Base-by-base conservation (phyloP, 192 early-diverging fungal genomes). In the Backusella macrospora region DNA sequence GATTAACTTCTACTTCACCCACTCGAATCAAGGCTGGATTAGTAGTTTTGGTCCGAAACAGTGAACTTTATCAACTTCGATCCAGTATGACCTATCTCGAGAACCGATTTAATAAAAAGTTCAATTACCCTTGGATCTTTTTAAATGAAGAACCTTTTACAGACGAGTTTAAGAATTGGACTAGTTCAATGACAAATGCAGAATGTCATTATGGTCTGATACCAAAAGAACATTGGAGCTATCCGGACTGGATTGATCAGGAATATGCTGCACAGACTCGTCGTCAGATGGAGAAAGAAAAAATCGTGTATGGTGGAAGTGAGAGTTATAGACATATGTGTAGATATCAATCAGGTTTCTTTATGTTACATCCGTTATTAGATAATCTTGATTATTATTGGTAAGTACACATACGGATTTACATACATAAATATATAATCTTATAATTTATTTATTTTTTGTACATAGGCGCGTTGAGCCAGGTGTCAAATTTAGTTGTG, bases 381-480 rank as follows among this genome's bases (percentile, higher is more conserved):
- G 70, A 85, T 18, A 77, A 88, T 23, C 86, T 88, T 18, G 92
- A 95, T 77, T 96, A 91, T 80, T 96, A 95, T 82, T 96, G 95
- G 95, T 80, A 69, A 78, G 18, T 43, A 29, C 6, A 59, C 6
- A 18, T 10, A 9, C 38, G 43, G 21, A 49, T 1, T n/a, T 37
- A 37, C 9, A 55, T 4, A 40, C 0, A 5, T 21, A 10, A 8
- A 39, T 46, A 21, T 34, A 34, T 34, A 34, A 34, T 34, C 29
- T 34, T 34, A 14, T 46, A 13, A 62, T 34, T 5, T 44, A n/a
- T n/a, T n/a, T n/a, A n/a, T 42, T 43, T 62, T 6, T 64, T 13
- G 65, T 13, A 45, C 18, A 13, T 68, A 79, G 78, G 78, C 86
- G 95, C 14, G 88, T 96, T 52, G 94, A 96, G 74, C 95, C 95